Percentiles rank a stretch among this genome's conserved stretches.
These are phyloP conservation scores for Sungouiella blattae DNA, from an alignment of 805 yeast genomes.

Conservation along the genomic window DNA sequence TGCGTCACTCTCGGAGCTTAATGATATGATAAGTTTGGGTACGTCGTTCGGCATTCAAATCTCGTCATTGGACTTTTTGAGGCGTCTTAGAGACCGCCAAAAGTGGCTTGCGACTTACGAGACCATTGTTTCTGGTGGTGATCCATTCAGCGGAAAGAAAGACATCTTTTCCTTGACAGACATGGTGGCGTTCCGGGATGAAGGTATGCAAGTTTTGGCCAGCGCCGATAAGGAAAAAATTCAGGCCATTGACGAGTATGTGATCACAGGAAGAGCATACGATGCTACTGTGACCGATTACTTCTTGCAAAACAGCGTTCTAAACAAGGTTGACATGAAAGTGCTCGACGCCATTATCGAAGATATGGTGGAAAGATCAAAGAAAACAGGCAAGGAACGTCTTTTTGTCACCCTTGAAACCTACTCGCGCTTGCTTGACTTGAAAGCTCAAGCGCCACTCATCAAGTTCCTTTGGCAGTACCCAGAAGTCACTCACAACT, in stretches of 20 bases:
- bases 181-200: constrained; percentile 23
- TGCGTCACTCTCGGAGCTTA: constrained; percentile 42
- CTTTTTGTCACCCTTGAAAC: constrained; percentile 24
- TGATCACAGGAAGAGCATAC: constrained; percentile 23
- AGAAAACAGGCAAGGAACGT: constrained; percentile 19
- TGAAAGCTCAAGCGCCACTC: constrained; percentile 24
- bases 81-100: constrained; percentile 31
- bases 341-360: constrained; percentile 22
- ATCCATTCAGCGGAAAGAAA: constrained; percentile 36
- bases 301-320: constrained; percentile 14
- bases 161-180: constrained; percentile 31
- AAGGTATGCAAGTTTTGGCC: constrained; percentile 27
- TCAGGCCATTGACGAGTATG: constrained; percentile 19
- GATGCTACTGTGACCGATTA: constrained; percentile 16
- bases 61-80: constrained; percentile 41
- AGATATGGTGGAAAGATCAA: constrained; percentile 23
- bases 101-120: constrained; percentile 32
- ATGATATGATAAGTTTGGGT: constrained; percentile 55
- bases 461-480: constrained; percentile 23
- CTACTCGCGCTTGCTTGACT: constrained; percentile 18
- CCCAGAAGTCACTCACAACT: constrained; percentile 8
- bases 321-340: constrained; percentile 20
- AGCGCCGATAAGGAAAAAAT: constrained; percentile 31
- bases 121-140: constrained; percentile 36
- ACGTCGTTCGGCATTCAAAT: constrained; percentile 56